Evolutionary conservation across 1,139 yeast species (phyloP), one percentile per base, ranked within the genome.

Genomic region (Lodderomyces margitis): DNA sequence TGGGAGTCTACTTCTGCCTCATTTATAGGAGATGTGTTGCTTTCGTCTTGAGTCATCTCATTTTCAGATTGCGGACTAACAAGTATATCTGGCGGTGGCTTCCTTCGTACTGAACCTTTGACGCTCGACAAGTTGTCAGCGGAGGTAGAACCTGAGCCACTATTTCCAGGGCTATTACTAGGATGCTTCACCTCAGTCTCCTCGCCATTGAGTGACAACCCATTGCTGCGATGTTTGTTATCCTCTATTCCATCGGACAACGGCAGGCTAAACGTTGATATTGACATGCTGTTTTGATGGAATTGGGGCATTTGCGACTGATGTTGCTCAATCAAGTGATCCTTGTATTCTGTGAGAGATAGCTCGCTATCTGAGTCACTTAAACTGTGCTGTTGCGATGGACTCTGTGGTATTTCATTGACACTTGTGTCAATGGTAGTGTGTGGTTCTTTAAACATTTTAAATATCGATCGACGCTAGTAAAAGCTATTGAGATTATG

Each of bases 61-160:
- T 32, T 21, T 16, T 31, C 23, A 14, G 17, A 10, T 25, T 12
- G n/a, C 19, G 8, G 6, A 12, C 17, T 3, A 15, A n/a, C n/a
- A n/a, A n/a, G n/a, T n/a, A n/a, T 16, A 19, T 30, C 34, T 12
- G 46, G 39, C 5, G 43, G 43, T 21, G 43, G 46, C 32, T 37
- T 37, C 24, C 39, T 37, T 17, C 32, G 36, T 16, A 31, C n/a
- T 4, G 34, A 24, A 9, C 37, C 28, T 7, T 7, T 35, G 5
- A 15, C 3, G 9, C 37, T 24, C 4, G 28, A 16, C 16, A 32
- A 19, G 4, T 32, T 32, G 5, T 16, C 24, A n/a, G 5, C n/a
- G 20, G 36, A 10, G 17, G 15, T 12, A 9, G 4, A 8, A 23
- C 25, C 11, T 10, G 7, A 10, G 25, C n/a, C n/a, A n/a, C n/a